phyloP scores from a whole-genome alignment of 306 rosid species.

The Malus domestica region DNA sequence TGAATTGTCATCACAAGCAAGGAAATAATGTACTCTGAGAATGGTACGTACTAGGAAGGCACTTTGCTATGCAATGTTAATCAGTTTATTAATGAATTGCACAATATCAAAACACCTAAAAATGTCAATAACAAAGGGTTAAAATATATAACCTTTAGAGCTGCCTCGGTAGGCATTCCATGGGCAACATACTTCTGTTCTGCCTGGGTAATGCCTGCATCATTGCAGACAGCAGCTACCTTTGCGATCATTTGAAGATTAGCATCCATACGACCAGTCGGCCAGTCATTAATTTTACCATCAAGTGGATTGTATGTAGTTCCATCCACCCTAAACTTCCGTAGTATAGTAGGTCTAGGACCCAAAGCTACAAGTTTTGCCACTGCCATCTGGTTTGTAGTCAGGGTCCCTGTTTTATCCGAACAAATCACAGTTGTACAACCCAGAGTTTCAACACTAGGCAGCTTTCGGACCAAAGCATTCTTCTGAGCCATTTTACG shows the following conservation, averaged over 20 bases:
- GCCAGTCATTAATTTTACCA: constrained; percentile 63
- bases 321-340: constrained; percentile 66
- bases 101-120: neutral
- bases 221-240: constrained; percentile 66
- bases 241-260: constrained; percentile 67
- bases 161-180: constrained; percentile 85
- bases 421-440: constrained; percentile 49
- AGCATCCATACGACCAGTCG: constrained; percentile 43
- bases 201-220: constrained; percentile 48
- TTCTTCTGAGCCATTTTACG: constrained; percentile 53
- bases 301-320: constrained; percentile 62
- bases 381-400: constrained; percentile 81
- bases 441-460: constrained; percentile 51
- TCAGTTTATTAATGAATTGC: neutral
- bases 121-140: neutral
- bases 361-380: constrained; percentile 64
- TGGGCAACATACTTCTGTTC: constrained; percentile 49
- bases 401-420: constrained; percentile 45
- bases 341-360: constrained; percentile 22
- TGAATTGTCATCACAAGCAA: neutral
- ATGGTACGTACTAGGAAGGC: no score
- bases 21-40: neutral
- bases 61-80: neutral
- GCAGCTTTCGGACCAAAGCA: constrained; percentile 65
- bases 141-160: constrained; percentile 40